Evolutionary conservation across 176 grass and related monocot genomes (phyloP), one percentile per base, ranked within the genome.

Genomic region (Hordeum marinum): DNA sequence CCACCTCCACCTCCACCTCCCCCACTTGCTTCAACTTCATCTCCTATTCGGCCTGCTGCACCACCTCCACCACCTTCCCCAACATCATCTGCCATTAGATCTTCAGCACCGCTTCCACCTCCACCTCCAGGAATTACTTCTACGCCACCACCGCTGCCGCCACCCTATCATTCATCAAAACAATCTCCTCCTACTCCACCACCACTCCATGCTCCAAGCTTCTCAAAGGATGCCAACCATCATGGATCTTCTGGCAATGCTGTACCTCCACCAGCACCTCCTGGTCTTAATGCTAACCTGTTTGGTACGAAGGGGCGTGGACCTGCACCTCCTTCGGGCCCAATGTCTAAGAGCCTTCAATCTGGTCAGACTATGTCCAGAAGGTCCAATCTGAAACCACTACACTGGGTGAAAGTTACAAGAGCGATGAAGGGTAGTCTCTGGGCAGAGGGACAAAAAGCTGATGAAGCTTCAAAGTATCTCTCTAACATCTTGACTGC

Each of bases 391-490:
- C 87, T 98, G 86, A 98, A 98, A 84, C 96, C 96, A 81, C 85
- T 98, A 80, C 96, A 98, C 87, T 98, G 96, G 96, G 91, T 98
- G 76, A 98, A 98, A 90, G 96, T 98, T 87, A 98, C 96, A 81
- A 95, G 93, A 88, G 96, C 96, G 21, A 95, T 98, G 96, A 91
- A 98, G 23, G 96, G 96, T 15, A 98, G 96, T 77, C 86, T 98
- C 13, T 98, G 96, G 96, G 96, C 93, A 0, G 96, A 98, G 77
- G 73, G 87, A 80, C 94, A 91, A 63, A 97, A 94, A 81, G 29
- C 81, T 81, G 94, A 97, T 7, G 94, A 97, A 85, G 83, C 63
- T 71, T 91, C 76, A 41, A 91, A 90, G 93, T 95, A 90, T 31
- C 59, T 86, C 58, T 27, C 48, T 73, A 42, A 61, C 69, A 76